A percentile compares a stretch with the other conserved stretches of the same genome.
phyloP scores from a whole-genome alignment of 352 stramenopile species.

The Globisporangium canariense region DNA sequence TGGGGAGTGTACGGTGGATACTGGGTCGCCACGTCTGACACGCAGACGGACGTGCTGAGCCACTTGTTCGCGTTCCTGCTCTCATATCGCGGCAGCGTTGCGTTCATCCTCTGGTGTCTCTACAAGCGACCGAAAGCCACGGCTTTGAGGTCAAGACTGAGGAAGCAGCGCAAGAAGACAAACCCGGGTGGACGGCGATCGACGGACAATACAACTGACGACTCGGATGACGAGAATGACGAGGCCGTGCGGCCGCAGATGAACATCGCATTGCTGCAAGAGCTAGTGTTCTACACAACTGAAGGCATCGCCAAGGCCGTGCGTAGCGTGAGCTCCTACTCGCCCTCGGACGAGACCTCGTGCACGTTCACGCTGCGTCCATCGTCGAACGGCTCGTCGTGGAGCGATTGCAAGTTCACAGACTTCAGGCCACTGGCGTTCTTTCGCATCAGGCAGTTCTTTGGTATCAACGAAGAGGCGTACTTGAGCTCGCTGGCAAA shows the following conservation, averaged over 20 bases:
- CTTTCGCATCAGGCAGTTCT: slow-evolving; percentile 42
- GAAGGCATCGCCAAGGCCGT: slow-evolving; percentile 66
- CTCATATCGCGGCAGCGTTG: slow-evolving; percentile 65
- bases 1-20: slow-evolving; percentile 68
- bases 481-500: slow-evolving; percentile 57
- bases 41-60: slow-evolving; percentile 36
- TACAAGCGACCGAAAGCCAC: slow-evolving; percentile 41
- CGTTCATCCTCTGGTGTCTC: slow-evolving; percentile 70
- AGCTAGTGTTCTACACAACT: slow-evolving; percentile 79
- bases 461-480: slow-evolving; percentile 47
- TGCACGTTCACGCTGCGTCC: slow-evolving; percentile 44
- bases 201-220: not conserved
- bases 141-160: slow-evolving; percentile 19
- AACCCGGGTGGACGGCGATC: not conserved
- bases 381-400: slow-evolving; percentile 28
- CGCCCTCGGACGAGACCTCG: slow-evolving; percentile 7
- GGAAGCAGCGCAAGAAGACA: not conserved
- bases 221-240: slow-evolving; percentile 41
- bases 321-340: slow-evolving; percentile 17
- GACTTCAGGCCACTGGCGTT: slow-evolving; percentile 58
- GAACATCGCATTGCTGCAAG: slow-evolving; percentile 71
- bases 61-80: slow-evolving; percentile 65
- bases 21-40: slow-evolving; percentile 39
- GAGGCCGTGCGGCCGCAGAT: slow-evolving; percentile 68
- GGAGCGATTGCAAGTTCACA: slow-evolving; percentile 59